phyloP scores from a whole-genome alignment of 305 asterid species.

The Withania somnifera region DNA sequence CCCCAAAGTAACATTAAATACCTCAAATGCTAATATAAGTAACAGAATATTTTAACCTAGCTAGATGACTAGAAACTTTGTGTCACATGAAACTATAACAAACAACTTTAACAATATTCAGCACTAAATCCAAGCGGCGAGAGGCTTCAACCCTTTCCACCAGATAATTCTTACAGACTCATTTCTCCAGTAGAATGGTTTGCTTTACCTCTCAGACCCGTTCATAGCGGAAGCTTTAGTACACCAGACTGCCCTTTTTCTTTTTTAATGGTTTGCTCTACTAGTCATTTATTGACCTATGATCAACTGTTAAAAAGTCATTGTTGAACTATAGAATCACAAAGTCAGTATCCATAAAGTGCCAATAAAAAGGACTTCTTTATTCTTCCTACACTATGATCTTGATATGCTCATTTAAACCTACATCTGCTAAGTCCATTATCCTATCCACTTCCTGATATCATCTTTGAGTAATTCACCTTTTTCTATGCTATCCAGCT shows the following conservation, averaged over 20 bases:
- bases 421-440: background rate
- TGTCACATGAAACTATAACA: background rate
- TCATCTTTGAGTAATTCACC: background rate
- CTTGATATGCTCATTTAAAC: background rate
- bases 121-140: background rate
- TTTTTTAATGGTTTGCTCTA: background rate
- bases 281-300: background rate
- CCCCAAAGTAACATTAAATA: background rate
- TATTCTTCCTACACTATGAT: background rate
- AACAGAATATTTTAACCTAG: background rate
- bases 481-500: background rate
- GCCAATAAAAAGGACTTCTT: background rate
- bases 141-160: background rate
- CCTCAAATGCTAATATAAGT: background rate
- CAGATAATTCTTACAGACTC: background rate
- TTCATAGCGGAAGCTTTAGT: no score
- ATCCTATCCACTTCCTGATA: background rate
- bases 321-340: background rate
- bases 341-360: background rate
- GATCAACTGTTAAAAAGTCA: background rate
- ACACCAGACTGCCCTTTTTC: no score
- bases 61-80: background rate
- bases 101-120: background rate
- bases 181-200: background rate
- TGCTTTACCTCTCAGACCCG: no score